Base-by-base conservation (phyloP, 2,329 filamentous ascomycete genomes). In the Pseudogymnoascus sp. region DNA sequence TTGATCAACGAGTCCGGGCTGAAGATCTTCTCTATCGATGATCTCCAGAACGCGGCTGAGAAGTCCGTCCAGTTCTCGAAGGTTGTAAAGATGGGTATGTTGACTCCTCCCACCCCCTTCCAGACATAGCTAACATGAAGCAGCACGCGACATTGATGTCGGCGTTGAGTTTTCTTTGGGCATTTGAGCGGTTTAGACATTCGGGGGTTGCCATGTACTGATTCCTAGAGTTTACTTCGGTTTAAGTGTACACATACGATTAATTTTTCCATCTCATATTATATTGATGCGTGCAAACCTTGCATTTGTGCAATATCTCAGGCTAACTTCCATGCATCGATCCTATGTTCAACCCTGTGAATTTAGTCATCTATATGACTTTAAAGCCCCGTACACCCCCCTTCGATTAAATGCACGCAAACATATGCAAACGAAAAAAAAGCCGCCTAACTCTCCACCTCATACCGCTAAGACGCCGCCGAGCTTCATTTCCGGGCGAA, bases 21-120 rank as follows among this genome's bases (percentile, higher is more conserved):
- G 74, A 99, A 99, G 88, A 99, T 99, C 79, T 99, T 99, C 85
- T 95, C 91, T 73, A 97, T 99, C 67, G 93, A 97, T 75, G 94
- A 99, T 80, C 85, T 99, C 72, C 94, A 99, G 81, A 94, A 80
- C 75, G 94, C 94, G 44, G 94, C 94, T 68, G 94, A 97, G 85
- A 97, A 96, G 84, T 90, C 92, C 31, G 94, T 99, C 68, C 93
- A 99, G 79, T 93, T 99, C 78, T 97, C 92, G 73, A 97, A 97
- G 86, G 90, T 99, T 70, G 94, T 99, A 73, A 97, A 97, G 88
- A 90, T 96, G 87, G 91, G 88, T 90, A 80, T 81, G 87, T 84
- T 59, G 60, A 35, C 59, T 3, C 21, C 25, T 40, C 38, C 59
- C 44, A 40, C 28, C n/a, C 53, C 28, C 53, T 56, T 44, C 25